Percentiles rank a stretch among this genome's conserved stretches.
Conservation (phyloP, 2,329 filamentous ascomycete species). For the Scytalidium lignicola region DNA sequence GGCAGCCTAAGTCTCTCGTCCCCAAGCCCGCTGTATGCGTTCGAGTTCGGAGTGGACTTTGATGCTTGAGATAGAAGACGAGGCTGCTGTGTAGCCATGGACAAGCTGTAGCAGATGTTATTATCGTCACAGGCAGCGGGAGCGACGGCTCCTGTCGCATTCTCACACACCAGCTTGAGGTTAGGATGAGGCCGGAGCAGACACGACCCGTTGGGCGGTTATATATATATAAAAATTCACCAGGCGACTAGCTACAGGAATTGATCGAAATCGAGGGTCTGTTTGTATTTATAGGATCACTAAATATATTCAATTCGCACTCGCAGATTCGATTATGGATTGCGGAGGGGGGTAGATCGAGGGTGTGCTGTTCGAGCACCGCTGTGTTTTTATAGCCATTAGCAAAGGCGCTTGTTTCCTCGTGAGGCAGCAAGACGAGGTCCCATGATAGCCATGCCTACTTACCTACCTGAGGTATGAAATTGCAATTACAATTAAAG, state of each 20-base stretch:
- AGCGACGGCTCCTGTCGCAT: neutral
- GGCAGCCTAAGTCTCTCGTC: conserved; percentile 27
- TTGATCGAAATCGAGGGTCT: too few relatives aligned
- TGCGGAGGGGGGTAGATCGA: too few relatives aligned
- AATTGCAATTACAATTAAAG: too few relatives aligned
- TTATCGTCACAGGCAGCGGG: neutral
- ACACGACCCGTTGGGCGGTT: neutral
- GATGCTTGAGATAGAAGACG: conserved; percentile 11
- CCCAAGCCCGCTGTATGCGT: conserved; percentile 14
- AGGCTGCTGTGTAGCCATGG: conserved; percentile 23
- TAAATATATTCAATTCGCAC: neutral
- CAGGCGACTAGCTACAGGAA: too few relatives aligned
- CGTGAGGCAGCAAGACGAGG: too few relatives aligned
- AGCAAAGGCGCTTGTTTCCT: too few relatives aligned
- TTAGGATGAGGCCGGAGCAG: too few relatives aligned
- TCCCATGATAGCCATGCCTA: too few relatives aligned
- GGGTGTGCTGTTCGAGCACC: too few relatives aligned
- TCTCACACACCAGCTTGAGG: neutral
- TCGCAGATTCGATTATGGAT: neutral
- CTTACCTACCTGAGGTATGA: too few relatives aligned
- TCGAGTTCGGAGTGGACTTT: conserved; percentile 23
- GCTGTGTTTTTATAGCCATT: too few relatives aligned
- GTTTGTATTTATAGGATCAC: neutral
- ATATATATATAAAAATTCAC: neutral
- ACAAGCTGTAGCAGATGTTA: conserved; percentile 7